A percentile compares a stretch with the other conserved stretches of the same genome.
phyloP scores from a whole-genome alignment of 768 basidiomycete genomes.

The Epithele typhae region DNA sequence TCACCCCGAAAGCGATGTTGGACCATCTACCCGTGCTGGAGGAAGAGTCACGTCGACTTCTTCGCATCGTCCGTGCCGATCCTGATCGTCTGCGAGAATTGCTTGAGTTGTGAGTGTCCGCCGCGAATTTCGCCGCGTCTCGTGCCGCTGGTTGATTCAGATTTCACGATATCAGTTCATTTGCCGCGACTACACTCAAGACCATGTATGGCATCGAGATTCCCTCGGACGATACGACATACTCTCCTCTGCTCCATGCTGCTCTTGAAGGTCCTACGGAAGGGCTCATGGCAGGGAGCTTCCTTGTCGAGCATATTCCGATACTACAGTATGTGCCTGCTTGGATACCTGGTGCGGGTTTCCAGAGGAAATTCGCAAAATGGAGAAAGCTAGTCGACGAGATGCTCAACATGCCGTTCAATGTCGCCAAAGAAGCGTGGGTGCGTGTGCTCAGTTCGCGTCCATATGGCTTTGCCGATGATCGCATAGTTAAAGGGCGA shows the following conservation, averaged over 20 bases:
- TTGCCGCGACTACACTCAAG: conserved; percentile 15
- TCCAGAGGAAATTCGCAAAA: background rate
- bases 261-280: background rate
- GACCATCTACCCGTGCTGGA: background rate
- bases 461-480: background rate
- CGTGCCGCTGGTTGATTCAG: background rate
- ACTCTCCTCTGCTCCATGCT: background rate
- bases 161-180: background rate
- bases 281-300: background rate
- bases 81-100: background rate
- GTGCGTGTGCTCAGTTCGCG: background rate
- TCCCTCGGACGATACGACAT: conserved; percentile 4
- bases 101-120: background rate
- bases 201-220: conserved; percentile 19
- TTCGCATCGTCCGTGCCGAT: background rate
- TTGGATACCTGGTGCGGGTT: conserved; percentile 5
- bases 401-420: background rate
- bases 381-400: background rate
- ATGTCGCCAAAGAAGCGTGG: background rate
- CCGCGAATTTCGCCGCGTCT: no score
- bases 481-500: background rate
- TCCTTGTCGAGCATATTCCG: conserved; percentile 2
- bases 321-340: conserved; percentile 4
- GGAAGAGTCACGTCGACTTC: background rate
- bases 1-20: background rate